A percentile compares a stretch with the other conserved stretches of the same genome.
phyloP scores from a whole-genome alignment of 129 eudicot species.

The Centaurea solstitialis region DNA sequence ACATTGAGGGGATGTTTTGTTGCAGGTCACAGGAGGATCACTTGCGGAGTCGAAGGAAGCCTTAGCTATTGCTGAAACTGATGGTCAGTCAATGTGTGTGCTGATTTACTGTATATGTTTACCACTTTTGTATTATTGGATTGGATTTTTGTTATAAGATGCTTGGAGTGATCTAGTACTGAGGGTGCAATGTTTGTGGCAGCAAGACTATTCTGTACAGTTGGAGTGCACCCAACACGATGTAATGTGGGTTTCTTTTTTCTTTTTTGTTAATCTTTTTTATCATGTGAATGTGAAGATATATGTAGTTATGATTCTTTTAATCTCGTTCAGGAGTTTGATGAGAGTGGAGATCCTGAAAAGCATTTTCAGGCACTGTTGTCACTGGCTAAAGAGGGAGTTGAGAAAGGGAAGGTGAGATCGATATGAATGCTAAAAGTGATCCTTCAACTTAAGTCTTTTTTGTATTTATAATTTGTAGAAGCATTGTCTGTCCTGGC shows the following conservation, averaged over 20 bases:
- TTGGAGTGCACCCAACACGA: slow-evolving; percentile 99
- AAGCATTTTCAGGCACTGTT: slow-evolving; percentile 87
- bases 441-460: slow-evolving; percentile 6
- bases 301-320: neutral
- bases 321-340: slow-evolving; percentile 69
- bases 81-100: slow-evolving; percentile 61
- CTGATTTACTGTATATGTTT: slow-evolving; percentile 1
- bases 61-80: slow-evolving; percentile 95
- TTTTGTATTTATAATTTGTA: neutral
- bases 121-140: slow-evolving; percentile 7
- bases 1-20: slow-evolving; percentile 13
- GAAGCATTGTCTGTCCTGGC: neutral
- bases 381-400: slow-evolving; percentile 84
- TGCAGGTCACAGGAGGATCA: slow-evolving; percentile 97
- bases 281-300: neutral
- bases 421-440: neutral
- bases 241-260: slow-evolving; percentile 65
- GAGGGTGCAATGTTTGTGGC: slow-evolving; percentile 23
- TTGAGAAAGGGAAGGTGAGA: slow-evolving; percentile 92
- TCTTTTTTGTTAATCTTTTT: slow-evolving; percentile 3
- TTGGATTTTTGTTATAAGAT: neutral
- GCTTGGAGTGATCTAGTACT: slow-evolving; percentile 10
- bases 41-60: slow-evolving; percentile 93
- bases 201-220: slow-evolving; percentile 96
- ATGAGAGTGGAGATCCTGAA: slow-evolving; percentile 98